These are phyloP conservation scores for Pseudonitzschia multistriata DNA, from an alignment of 108 stramenopile species.

Conservation along the genomic window DNA sequence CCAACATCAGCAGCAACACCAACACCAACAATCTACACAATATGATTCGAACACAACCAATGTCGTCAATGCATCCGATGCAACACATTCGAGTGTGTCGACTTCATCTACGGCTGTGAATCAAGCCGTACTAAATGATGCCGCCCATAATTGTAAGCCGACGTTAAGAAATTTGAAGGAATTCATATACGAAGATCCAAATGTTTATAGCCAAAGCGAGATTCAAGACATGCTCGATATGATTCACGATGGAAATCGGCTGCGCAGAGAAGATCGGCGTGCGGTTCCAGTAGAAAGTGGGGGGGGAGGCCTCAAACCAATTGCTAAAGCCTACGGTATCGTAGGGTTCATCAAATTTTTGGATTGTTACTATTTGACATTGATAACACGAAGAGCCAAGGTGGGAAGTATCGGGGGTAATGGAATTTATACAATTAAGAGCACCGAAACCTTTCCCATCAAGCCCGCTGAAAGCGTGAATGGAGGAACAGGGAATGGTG, in stretches of 20 bases:
- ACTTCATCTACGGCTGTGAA: conserved; percentile 21
- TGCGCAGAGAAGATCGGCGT: conserved; percentile 19
- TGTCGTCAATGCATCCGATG: conserved; percentile 12
- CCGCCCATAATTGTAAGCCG: not conserved
- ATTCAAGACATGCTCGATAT: conserved; percentile 84
- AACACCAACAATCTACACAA: conserved; percentile 20
- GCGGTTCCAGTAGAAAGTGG: not conserved
- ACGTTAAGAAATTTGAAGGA: conserved; percentile 64
- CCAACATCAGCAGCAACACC: conserved; percentile 11
- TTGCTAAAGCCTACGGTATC: conserved; percentile 86
- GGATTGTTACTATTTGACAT: conserved; percentile 96
- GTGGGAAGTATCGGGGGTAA: conserved; percentile 95
- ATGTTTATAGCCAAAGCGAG: conserved; percentile 73
- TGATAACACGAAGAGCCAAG: conserved; percentile 92
- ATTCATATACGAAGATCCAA: conserved; percentile 67
- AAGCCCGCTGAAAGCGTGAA: conserved; percentile 69
- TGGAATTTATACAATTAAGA: conserved; percentile 94
- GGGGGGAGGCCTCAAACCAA: conserved; percentile 73
- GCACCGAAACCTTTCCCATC: conserved; percentile 82
- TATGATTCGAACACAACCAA: conserved; percentile 10
- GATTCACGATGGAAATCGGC: conserved; percentile 83
- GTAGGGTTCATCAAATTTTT: conserved; percentile 93
- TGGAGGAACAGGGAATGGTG: conserved; percentile 20
- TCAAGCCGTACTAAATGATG: conserved; percentile 50
- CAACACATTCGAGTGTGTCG: not conserved